Evolutionary conservation across 1,139 yeast genomes (phyloP).

Genomic region (Geotrichum klebahnii): DNA sequence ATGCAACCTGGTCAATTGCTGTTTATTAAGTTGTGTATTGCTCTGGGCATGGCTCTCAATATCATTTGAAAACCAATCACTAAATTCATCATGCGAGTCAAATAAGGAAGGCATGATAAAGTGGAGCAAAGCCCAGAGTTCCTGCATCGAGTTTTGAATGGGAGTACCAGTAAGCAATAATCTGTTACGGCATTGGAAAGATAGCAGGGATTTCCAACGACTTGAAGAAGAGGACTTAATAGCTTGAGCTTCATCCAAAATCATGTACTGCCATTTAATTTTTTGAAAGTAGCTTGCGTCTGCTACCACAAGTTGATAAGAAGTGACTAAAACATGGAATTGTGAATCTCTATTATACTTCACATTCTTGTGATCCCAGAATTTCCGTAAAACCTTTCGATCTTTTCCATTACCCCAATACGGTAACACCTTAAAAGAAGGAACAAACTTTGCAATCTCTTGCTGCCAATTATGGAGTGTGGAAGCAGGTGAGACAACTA

Average conservation of each 20-base stretch:
- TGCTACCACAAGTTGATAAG: conserved; percentile 91
- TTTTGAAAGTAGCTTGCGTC: conserved; percentile 94
- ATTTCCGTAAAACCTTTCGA: conserved; percentile 86
- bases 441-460: conserved; percentile 88
- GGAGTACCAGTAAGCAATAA: conserved; percentile 95
- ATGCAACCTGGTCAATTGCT: conserved; percentile 85
- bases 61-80: conserved; percentile 98
- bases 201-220: conserved; percentile 88
- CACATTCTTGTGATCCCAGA: conserved; percentile 93
- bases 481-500: conserved; percentile 96
- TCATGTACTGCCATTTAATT: conserved; percentile 98
- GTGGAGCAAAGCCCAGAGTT: conserved; percentile 94
- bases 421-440: conserved; percentile 90
- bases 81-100: conserved; percentile 96
- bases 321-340: conserved; percentile 92
- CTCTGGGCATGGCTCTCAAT: conserved; percentile 96
- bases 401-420: conserved; percentile 98
- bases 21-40: conserved; percentile 90
- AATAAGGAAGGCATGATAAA: conserved; percentile 97
- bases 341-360: conserved; percentile 87
- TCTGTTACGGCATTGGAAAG: conserved; percentile 90
- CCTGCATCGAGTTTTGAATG: conserved; percentile 97
- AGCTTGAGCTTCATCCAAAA: conserved; percentile 97
- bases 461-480: conserved; percentile 99
- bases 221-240: conserved; percentile 91